These are phyloP conservation scores for Syzygium syzygioides DNA, from an alignment of 441 rosid genomes.

Conservation along the genomic window DNA sequence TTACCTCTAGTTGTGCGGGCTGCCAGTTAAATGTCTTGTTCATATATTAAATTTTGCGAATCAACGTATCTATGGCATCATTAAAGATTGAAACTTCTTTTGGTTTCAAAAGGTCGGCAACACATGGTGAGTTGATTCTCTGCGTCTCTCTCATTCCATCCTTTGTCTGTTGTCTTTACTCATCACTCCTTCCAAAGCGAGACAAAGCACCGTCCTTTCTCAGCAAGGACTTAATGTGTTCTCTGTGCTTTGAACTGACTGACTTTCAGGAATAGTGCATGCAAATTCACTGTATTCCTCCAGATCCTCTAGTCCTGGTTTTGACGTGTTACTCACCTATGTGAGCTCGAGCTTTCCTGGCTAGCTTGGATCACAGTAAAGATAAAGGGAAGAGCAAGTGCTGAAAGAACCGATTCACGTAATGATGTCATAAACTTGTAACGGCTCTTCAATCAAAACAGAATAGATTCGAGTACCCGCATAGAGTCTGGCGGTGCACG, in stretches of 20 bases:
- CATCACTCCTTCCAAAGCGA: neutral
- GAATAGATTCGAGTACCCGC: neutral
- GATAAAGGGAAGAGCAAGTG: neutral
- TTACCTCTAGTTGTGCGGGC: accelerated
- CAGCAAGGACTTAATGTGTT: neutral
- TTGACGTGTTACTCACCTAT: neutral
- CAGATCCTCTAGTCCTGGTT: neutral
- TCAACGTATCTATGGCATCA: neutral
- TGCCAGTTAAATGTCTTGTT: neutral
- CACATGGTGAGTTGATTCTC: neutral
- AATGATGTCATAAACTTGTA: neutral
- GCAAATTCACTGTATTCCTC: neutral
- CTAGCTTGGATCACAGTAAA: neutral
- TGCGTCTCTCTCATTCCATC: neutral
- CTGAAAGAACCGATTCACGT: neutral
- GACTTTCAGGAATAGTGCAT: neutral
- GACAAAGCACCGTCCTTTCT: neutral
- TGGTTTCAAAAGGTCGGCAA: neutral
- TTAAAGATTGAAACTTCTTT: neutral
- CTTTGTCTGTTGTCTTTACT: neutral
- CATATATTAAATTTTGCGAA: neutral
- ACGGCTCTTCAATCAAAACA: neutral
- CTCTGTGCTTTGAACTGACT: neutral
- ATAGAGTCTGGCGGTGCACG: neutral
- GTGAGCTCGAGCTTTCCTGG: neutral